Conservation (phyloP, 805 yeast genomes). For the Candida ortonii region DNA sequence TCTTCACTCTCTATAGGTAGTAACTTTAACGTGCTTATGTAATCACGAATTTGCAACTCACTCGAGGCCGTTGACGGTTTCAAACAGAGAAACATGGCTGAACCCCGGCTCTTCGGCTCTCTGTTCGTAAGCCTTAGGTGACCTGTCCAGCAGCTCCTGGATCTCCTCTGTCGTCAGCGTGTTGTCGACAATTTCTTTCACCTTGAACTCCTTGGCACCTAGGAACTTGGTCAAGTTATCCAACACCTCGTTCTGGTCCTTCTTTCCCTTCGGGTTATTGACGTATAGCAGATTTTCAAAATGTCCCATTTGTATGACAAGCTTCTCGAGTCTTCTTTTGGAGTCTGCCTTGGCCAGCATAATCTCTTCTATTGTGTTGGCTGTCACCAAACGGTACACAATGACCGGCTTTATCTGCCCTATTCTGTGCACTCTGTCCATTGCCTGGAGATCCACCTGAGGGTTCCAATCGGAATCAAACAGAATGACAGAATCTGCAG, state of each 20-base stretch:
- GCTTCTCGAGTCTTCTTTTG: conserved; percentile 73
- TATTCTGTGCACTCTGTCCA: conserved; percentile 91
- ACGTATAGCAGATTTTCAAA: conserved; percentile 39
- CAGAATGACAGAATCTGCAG: conserved; percentile 86
- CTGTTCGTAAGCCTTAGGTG: conserved; percentile 38
- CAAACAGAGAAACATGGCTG: conserved; percentile 35
- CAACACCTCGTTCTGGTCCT: conserved; percentile 14
- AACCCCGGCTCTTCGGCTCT: conserved; percentile 4
- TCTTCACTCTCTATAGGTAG: too few species aligned
- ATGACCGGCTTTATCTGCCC: conserved; percentile 86
- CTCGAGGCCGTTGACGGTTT: conserved; percentile 34
- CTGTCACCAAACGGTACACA: conserved; percentile 72
- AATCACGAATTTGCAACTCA: too few species aligned
- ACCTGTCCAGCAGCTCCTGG: conserved; percentile 48
- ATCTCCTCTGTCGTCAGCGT: conserved; percentile 42
- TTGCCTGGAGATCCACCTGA: conserved; percentile 93
- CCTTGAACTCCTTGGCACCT: conserved; percentile 34
- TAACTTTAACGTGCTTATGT: too few species aligned
- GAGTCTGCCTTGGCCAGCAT: conserved; percentile 74
- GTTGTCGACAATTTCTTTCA: conserved; percentile 23
- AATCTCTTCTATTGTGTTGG: conserved; percentile 80
- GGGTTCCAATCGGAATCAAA: conserved; percentile 98
- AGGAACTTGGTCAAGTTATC: conserved; percentile 41
- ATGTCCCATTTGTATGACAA: conserved; percentile 67
- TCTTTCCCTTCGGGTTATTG: conserved; percentile 12